Evolutionary conservation across 2,329 filamentous ascomycete genomes (phyloP).

Genomic region (Myriosclerotinia curreyana): DNA sequence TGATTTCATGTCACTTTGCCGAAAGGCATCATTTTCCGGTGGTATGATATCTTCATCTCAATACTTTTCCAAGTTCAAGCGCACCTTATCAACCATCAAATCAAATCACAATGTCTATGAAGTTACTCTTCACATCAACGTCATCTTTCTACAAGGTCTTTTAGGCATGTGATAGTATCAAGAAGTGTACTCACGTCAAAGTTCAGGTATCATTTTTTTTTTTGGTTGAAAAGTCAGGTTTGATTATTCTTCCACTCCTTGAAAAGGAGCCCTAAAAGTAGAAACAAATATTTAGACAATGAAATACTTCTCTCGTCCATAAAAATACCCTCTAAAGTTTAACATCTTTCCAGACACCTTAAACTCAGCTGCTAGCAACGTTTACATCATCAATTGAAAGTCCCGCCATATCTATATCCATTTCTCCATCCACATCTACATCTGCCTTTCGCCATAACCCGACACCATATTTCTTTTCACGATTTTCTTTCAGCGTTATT

Average conservation of each 20-base stretch:
- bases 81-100: background rate
- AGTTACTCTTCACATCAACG: background rate
- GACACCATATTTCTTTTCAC: background rate
- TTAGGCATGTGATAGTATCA: background rate
- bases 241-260: background rate
- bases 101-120: background rate
- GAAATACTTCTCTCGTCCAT: background rate
- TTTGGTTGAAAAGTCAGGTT: constrained; percentile 1
- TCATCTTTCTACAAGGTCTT: background rate
- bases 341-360: too few relatives aligned
- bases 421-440: background rate
- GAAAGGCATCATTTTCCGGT: background rate
- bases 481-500: background rate
- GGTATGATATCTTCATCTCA: background rate
- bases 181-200: background rate
- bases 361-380: too few relatives aligned
- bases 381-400: background rate
- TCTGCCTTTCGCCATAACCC: too few relatives aligned
- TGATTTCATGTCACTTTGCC: too few relatives aligned
- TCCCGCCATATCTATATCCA: background rate
- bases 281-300: background rate
- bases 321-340: background rate
- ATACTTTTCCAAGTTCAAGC: background rate
- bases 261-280: background rate
- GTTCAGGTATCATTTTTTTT: background rate